Evolutionary conservation across 1,139 yeast species (phyloP), one percentile per base, ranked within the genome.

Genomic region (Lodderomyces margitis): DNA sequence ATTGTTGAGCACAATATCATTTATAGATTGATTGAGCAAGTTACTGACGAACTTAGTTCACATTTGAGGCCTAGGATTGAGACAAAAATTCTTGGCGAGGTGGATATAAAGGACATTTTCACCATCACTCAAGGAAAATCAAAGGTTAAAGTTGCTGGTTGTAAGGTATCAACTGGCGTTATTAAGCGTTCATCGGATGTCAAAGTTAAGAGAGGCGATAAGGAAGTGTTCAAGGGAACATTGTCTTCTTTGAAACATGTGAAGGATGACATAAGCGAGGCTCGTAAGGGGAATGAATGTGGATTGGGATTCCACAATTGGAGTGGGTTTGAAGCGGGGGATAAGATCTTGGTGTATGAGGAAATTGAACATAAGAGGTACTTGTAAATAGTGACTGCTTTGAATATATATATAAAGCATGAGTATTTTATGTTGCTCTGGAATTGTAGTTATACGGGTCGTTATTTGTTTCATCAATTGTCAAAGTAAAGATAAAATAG

Each of bases 251-350:
- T 92, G 62, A 89, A 87, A 62, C 89, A 86, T 50, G 83, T 81
- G 44, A 89, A 88, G 59, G 92, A 87, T 39, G 95, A 87, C 53
- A 86, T 85, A 4, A 55, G 67, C 1, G 94, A 86, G 53, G 87
- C 87, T 7, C 80, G 80, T 45, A 89, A 87, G 64, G 97, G 96
- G 23, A 76, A 78, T 33, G 98, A 92, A 53, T 92, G 98, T 69
- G 98, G 98, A 40, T 59, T 92, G 33, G 68, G 89, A 0, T 82
- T 92, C 54, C 82, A 76, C 2, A 67, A 68, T 40, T 89, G 91
- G 83, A 82, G 81, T 32, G 77, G 70, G 36, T 87, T 86, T 56
- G 74, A 81, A 54, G 79, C 69, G 21, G 97, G 95, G 12, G 98
- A 92, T 63, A 57, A 70, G 2, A 72, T 92, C 27, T 84, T 87